Percentiles rank a stretch among this genome's conserved stretches.
phyloP scores from a whole-genome alignment of 257 asterid genomes.

The Ocimum tenuiflorum region DNA sequence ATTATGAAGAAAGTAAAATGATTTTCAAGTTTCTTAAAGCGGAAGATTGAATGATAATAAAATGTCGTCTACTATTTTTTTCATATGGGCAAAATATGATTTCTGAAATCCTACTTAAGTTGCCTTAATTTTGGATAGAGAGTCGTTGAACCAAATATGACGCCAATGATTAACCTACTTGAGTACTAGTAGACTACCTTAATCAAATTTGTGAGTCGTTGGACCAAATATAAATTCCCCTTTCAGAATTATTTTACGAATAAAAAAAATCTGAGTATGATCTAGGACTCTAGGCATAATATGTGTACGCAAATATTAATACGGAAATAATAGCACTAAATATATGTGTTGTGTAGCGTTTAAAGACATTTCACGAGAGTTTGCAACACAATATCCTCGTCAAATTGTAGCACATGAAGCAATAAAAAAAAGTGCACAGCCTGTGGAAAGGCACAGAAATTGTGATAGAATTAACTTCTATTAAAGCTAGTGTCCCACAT shows the following conservation, averaged over 20 bases:
- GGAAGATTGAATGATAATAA: not conserved
- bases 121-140: not conserved
- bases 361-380: not conserved
- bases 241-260: not conserved
- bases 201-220: not conserved
- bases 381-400: not conserved
- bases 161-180: slow-evolving; percentile 1
- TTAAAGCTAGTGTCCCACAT: slow-evolving; percentile 12
- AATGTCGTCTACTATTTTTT: not conserved
- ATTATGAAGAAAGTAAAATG: not conserved
- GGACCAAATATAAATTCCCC: not conserved
- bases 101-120: not conserved
- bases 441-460: slow-evolving; percentile 6
- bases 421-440: not conserved
- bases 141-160: not conserved
- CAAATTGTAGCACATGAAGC: not conserved
- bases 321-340: too few relatives aligned
- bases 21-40: not conserved
- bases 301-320: too few relatives aligned
- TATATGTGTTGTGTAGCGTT: too few relatives aligned
- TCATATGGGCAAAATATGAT: not conserved
- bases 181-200: not conserved
- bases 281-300: too few relatives aligned
- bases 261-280: too few relatives aligned
- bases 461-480: slow-evolving; percentile 20